phyloP scores from a whole-genome alignment of 768 basidiomycete species.

The Trametes villosa region DNA sequence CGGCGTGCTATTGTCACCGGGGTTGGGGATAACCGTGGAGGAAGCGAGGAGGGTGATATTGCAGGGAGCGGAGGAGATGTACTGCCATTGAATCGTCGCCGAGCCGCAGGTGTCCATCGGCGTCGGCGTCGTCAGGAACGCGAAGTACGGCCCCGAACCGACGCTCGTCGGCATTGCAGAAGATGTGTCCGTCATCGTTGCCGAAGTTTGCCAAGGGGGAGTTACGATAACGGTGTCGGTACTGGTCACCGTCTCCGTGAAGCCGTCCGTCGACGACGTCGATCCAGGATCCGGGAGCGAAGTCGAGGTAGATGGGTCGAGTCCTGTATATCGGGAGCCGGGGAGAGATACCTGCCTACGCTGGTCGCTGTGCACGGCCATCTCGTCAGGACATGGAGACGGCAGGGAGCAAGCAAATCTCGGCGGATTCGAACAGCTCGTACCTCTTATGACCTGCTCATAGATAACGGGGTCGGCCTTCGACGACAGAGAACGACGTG shows the following conservation, averaged over 20 bases:
- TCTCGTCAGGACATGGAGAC: conserved; percentile 5
- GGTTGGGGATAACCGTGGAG: conserved; percentile 16
- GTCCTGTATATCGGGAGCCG: conserved; percentile 10
- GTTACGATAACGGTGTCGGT: conserved; percentile 7
- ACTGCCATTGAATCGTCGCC: conserved; percentile 35
- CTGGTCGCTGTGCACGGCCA: conserved; percentile 7
- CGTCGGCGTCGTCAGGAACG: conserved; percentile 31
- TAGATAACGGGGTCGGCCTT: conserved; percentile 15
- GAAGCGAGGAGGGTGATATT: conserved; percentile 24
- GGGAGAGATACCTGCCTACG: conserved; percentile 18
- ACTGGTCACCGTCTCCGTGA: conserved; percentile 5
- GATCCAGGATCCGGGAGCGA: neutral
- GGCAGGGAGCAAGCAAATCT: neutral
- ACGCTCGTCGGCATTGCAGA: neutral
- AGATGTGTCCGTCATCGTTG: neutral
- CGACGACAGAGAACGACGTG: conserved; percentile 7
- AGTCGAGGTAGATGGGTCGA: conserved; percentile 5
- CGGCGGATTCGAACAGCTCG: conserved; percentile 2
- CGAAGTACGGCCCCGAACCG: conserved; percentile 12
- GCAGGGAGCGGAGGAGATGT: neutral
- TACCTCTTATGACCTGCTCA: conserved; percentile 7
- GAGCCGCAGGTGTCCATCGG: conserved; percentile 41
- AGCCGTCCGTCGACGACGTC: neutral
- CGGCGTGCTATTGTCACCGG: conserved; percentile 3
- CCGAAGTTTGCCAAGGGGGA: conserved; percentile 1